phyloP scores from a whole-genome alignment of 495 filamentous ascomycete species.

The Elasticomyces elasticus region DNA sequence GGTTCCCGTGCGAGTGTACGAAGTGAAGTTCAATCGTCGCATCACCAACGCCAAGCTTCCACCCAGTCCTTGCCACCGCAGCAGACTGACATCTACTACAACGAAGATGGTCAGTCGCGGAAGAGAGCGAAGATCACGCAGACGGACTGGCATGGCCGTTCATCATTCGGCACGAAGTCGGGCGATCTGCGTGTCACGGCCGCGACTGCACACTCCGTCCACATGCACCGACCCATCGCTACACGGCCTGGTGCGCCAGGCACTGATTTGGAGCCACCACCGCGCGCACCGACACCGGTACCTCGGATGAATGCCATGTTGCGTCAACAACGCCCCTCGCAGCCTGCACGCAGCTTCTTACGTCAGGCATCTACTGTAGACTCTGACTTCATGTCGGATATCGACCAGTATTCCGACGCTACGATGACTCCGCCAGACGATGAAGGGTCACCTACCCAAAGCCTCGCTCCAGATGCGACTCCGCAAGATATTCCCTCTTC shows the following conservation, averaged over 20 bases:
- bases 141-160: slow-evolving; percentile 55
- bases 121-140: slow-evolving; percentile 66
- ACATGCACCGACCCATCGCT: slow-evolving; percentile 69
- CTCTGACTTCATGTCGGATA: slow-evolving; percentile 18
- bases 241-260: slow-evolving; percentile 42
- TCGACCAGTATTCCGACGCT: slow-evolving; percentile 40
- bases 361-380: slow-evolving; percentile 22
- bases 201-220: slow-evolving; percentile 76
- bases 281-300: slow-evolving; percentile 69
- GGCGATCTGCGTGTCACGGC: slow-evolving; percentile 81
- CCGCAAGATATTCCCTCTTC: slow-evolving; percentile 64
- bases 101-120: slow-evolving; percentile 40
- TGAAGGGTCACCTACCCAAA: slow-evolving; percentile 27
- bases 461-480: slow-evolving; percentile 45
- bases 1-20: slow-evolving; percentile 26
- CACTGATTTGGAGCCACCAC: slow-evolving; percentile 56
- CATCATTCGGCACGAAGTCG: slow-evolving; percentile 57
- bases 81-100: slow-evolving; percentile 14
- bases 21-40: slow-evolving; percentile 16
- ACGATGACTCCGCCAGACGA: slow-evolving; percentile 48
- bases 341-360: slow-evolving; percentile 11
- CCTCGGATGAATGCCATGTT: slow-evolving; percentile 19
- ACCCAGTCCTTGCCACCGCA: slow-evolving; percentile 4
- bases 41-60: slow-evolving; percentile 17
- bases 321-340: neutral